Evolutionary conservation across 257 asterid genomes (phyloP).

Genomic region (Solanum infundibuliforme): DNA sequence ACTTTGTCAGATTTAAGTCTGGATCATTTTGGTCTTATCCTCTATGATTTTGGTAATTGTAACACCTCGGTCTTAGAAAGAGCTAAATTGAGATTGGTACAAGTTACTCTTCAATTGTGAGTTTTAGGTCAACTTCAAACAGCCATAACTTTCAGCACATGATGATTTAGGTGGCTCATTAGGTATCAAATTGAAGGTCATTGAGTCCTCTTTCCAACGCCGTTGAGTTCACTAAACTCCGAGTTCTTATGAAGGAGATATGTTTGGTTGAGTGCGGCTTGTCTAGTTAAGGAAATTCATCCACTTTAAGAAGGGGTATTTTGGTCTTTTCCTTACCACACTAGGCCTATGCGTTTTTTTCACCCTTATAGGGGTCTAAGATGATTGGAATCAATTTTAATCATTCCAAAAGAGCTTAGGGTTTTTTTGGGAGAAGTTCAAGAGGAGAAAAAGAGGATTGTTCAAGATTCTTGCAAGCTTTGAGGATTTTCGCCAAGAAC

Average conservation of each 20-base stretch:
- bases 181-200: not conserved
- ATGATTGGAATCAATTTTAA: not conserved
- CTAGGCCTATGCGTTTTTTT: not conserved
- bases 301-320: not conserved
- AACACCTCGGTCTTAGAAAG: not conserved
- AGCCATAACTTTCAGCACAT: not conserved
- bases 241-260: not conserved
- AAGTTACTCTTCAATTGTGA: not conserved
- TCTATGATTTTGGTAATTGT: not conserved
- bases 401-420: not conserved
- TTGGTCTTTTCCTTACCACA: not conserved
- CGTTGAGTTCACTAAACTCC: rapidly evolving
- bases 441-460: not conserved
- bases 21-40: not conserved
- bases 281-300: not conserved
- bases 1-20: too few relatives aligned
- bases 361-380: not conserved
- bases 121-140: not conserved
- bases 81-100: not conserved
- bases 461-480: not conserved
- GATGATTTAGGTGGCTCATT: not conserved
- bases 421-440: not conserved
- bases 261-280: not conserved
- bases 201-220: not conserved
- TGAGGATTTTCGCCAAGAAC: not conserved